phyloP scores from a whole-genome alignment of 306 rosid species.

The Begonia peltatifolia region DNA sequence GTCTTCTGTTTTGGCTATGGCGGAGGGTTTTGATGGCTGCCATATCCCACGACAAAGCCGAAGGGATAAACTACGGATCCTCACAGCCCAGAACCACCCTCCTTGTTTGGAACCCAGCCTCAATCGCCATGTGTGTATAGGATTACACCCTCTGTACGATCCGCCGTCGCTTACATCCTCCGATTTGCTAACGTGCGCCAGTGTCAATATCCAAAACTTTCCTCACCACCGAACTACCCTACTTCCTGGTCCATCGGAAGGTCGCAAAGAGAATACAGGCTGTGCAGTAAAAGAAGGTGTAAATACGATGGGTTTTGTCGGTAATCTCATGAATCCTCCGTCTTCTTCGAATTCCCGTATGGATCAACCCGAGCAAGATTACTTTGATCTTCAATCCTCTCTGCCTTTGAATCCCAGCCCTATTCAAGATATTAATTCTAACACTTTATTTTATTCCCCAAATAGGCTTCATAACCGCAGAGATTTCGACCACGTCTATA shows the following conservation, averaged over 20 bases:
- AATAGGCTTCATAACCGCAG: too few relatives aligned
- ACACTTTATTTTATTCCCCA: too few relatives aligned
- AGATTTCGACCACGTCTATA: too few relatives aligned
- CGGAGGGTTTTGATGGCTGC: constrained; percentile 54
- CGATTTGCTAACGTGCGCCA: constrained; percentile 12
- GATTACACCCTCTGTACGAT: constrained; percentile 28
- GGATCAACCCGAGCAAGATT: neutral
- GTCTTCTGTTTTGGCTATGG: constrained; percentile 24
- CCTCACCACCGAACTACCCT: neutral
- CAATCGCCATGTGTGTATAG: neutral
- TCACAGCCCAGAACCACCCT: constrained; percentile 14
- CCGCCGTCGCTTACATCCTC: constrained; percentile 34
- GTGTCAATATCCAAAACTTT: constrained; percentile 4
- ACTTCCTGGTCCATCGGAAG: constrained; percentile 1
- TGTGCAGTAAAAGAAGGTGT: constrained; percentile 20
- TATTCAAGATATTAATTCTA: constrained; percentile 21
- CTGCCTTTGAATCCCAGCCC: constrained; percentile 4
- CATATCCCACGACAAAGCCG: constrained; percentile 82
- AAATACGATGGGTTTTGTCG: constrained; percentile 36
- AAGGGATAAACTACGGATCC: constrained; percentile 57
- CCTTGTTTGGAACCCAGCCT: constrained; percentile 8
- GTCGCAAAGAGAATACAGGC: too few relatives aligned
- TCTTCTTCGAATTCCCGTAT: constrained; percentile 8
- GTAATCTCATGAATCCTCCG: constrained; percentile 13
- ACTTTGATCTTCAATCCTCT: constrained; percentile 34